Evolutionary conservation across 768 basidiomycete genomes (phyloP), one percentile per base, ranked within the genome.

Genomic region (Psilocybe azurescens): DNA sequence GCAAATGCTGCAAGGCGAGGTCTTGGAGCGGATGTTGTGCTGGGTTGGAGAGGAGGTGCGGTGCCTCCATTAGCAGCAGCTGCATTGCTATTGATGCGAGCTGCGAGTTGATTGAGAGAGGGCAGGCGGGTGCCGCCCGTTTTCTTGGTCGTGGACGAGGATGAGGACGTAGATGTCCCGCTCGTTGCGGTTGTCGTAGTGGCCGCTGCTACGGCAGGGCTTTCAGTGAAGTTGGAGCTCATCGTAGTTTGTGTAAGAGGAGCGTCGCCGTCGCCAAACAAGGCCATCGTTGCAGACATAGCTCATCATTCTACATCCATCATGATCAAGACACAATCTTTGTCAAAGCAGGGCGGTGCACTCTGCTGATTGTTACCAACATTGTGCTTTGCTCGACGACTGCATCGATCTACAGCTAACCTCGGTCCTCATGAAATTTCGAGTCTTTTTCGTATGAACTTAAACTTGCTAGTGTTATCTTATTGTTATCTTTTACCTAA

Each of bases 91-190:
- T 81, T 85, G 72, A 93, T 90, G 53, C 90, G 87, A 5, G 91
- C 91, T 2, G 90, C 92, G 58, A 94, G 86, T 74, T 93, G 90
- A 77, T 91, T 90, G 13, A 94, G 82, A 6, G 92, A 92, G 0
- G 91, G 91, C 16, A 88, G 78, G 24, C 90, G 85, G 29, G 62
- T 70, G 50, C 75, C 67, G 20, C 66, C 55, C 2, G 61, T 41
- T 58, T 70, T 69, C 66, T 71, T 72, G 2, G 66, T 48, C 44
- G 65, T 46, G 11, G 61, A 28, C 20, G 67, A 58, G 28, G 67
- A 65, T 16, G 66, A 58, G 5, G 63, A 59, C 10, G 61, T 53
- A 28, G 61, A n/a, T 13, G 56, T n/a, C 20, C 20, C 44, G 30
- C 50, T 62, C 29, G 61, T 48, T 30, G 52, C 29, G 28, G 59